A percentile compares a stretch with the other conserved stretches of the same genome.
phyloP scores from a whole-genome alignment of 2,329 filamentous ascomycete genomes.

The Thermothelomyces thermophilus region DNA sequence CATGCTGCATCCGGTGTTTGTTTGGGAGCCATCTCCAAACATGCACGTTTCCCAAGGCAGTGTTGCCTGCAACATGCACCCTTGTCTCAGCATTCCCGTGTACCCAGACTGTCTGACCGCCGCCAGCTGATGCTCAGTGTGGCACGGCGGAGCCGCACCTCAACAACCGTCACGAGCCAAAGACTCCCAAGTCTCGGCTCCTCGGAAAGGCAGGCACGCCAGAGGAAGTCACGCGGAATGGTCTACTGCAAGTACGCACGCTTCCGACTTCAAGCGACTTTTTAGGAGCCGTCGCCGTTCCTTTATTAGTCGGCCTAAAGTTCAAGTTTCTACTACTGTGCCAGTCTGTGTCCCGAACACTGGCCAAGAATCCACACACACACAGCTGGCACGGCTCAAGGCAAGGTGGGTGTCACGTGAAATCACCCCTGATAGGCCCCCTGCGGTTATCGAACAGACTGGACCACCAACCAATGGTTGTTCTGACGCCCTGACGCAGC shows the following conservation, averaged over 20 bases:
- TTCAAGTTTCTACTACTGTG: no score
- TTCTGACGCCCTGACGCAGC: conserved; percentile 25
- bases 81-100: background rate
- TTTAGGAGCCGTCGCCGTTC: no score
- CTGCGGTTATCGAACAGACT: conserved; percentile 17
- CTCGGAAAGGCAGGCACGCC: background rate
- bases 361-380: conserved; percentile 2
- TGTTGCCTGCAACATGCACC: background rate
- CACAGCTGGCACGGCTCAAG: no score
- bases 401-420: conserved; percentile 17
- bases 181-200: background rate
- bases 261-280: no score
- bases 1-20: no score
- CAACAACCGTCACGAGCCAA: conserved; percentile 3
- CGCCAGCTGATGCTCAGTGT: conserved; percentile 8
- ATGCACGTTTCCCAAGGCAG: background rate
- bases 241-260: no score
- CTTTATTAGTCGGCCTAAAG: no score
- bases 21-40: no score
- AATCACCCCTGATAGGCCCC: conserved; percentile 12
- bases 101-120: background rate
- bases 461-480: conserved; percentile 18
- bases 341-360: no score
- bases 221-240: background rate
- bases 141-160: background rate